phyloP scores from a whole-genome alignment of 2,329 filamentous ascomycete species.

The Rasamsonia emersonii region DNA sequence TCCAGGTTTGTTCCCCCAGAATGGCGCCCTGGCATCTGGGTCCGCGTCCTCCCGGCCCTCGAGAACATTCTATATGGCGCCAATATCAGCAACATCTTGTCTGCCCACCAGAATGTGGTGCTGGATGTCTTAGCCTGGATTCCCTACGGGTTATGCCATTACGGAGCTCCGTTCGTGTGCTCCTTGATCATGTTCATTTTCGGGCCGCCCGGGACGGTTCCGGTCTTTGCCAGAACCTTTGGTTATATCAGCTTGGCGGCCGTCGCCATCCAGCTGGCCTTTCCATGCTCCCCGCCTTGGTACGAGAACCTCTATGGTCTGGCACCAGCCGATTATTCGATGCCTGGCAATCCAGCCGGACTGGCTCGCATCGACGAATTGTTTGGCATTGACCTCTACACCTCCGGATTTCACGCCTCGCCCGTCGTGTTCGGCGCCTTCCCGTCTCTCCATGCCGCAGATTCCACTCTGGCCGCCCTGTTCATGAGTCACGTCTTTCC shows the following conservation, averaged over 20 bases:
- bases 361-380: conserved; percentile 80
- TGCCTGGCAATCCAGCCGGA: conserved; percentile 80
- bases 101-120: conserved; percentile 73
- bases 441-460: conserved; percentile 83
- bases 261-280: conserved; percentile 78
- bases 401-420: conserved; percentile 80
- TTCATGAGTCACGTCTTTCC: conserved; percentile 94
- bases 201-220: conserved; percentile 73
- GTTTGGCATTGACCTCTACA: conserved; percentile 89
- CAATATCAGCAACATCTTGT: conserved; percentile 91
- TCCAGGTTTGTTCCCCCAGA: conserved; percentile 77
- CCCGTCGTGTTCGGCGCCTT: conserved; percentile 93
- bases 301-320: conserved; percentile 91
- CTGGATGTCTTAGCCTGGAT: conserved; percentile 88
- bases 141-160: conserved; percentile 86
- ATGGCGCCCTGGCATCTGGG: conserved; percentile 89
- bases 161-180: conserved; percentile 73
- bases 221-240: conserved; percentile 77
- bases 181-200: conserved; percentile 78
- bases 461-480: conserved; percentile 78
- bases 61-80: conserved; percentile 96
- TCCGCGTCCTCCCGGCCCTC: conserved; percentile 83
- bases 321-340: conserved; percentile 84
- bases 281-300: conserved; percentile 94
- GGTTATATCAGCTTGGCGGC: conserved; percentile 88